Evolutionary conservation across 1,284 basidiomycete species (phyloP), one percentile per base, ranked within the genome.

Genomic region (Anthracocystis setariae): DNA sequence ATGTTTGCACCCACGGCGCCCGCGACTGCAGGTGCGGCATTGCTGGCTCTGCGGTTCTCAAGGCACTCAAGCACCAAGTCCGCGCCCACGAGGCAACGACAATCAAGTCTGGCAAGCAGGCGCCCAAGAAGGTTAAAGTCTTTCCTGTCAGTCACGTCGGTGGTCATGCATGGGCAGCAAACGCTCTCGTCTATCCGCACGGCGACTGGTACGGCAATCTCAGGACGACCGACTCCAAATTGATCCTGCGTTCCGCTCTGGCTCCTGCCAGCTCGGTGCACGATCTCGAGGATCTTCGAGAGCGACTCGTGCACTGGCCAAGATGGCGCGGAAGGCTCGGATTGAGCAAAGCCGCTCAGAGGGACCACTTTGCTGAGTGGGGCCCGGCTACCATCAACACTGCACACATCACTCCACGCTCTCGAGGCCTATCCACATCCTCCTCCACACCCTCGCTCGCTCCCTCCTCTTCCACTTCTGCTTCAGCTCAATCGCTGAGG

Each of bases 1-100:
- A 78, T 45, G 76, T 84, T 35, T 84, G 83, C 65, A 82, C 81
- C 1, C 84, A 84, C 42, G 79, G 78, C 23, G 63, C 67, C 0
- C 67, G 83, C 15, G 84, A 84, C 46, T 84, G 84, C 54, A 76
- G 82, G 3, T 84, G 84, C 48, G 82, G 81, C 20, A 79, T 84
- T 21, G 74, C 80, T 3, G 84, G 84, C 15, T 65, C 66, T 8
- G 75, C 77, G 5, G 62, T 84, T 13, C 72, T 73, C 43, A 55
- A 80, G 1, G 68, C 76, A 0, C 54, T 84, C 10, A 55, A 74
- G 5, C 35, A 52, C 2, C 72, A 80, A 35, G 63, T 77, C 0
- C 54, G 68, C 49, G 59, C 76, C 33, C 58, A 83, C 37, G 63
- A 72, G 24, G 46, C 74, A 8, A 71, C 70, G 5, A 66, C 69